Percentiles rank a stretch among this genome's conserved stretches.
These are phyloP conservation scores for Candida stauntonica DNA, from an alignment of 805 yeast genomes.

Conservation along the genomic window DNA sequence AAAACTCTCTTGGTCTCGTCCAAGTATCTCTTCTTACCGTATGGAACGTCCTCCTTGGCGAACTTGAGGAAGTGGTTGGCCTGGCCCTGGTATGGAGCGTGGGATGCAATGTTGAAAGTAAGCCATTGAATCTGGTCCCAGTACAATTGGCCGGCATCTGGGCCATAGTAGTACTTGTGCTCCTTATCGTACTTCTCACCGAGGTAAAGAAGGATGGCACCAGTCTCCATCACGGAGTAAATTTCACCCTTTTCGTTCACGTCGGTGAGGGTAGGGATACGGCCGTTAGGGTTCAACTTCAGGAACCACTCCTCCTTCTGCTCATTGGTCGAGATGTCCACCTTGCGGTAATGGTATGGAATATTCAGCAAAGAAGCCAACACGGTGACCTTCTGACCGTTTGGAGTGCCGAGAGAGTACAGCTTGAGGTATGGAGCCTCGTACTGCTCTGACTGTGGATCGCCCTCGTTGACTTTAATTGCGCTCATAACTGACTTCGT, in stretches of 20 bases:
- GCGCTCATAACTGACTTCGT: not conserved
- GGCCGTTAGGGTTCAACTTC: conserved; percentile 56
- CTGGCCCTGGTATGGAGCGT: conserved; percentile 65
- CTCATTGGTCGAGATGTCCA: conserved; percentile 39
- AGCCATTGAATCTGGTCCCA: conserved; percentile 51
- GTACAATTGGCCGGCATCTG: conserved; percentile 36
- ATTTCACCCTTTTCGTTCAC: conserved; percentile 36
- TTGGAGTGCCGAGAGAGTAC: conserved; percentile 40
- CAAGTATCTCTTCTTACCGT: conserved; percentile 47
- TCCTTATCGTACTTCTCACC: conserved; percentile 59
- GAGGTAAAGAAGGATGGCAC: conserved; percentile 55
- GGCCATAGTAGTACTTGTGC: conserved; percentile 34
- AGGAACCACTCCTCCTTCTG: conserved; percentile 57
- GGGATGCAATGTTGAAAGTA: conserved; percentile 53
- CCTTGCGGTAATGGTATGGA: conserved; percentile 31
- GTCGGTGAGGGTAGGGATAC: conserved; percentile 51
- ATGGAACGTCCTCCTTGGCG: conserved; percentile 49
- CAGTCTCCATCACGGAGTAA: conserved; percentile 51
- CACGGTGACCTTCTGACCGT: conserved; percentile 37
- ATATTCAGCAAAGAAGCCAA: conserved; percentile 31
- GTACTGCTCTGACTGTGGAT: conserved; percentile 29
- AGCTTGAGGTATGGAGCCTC: conserved; percentile 41
- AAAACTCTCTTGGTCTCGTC: conserved; percentile 50
- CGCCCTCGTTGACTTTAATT: conserved; percentile 22
- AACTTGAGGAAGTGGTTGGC: conserved; percentile 41